Evolutionary conservation across 106 monocot species (phyloP).

Genomic region (Dactylorhiza incarnata): DNA sequence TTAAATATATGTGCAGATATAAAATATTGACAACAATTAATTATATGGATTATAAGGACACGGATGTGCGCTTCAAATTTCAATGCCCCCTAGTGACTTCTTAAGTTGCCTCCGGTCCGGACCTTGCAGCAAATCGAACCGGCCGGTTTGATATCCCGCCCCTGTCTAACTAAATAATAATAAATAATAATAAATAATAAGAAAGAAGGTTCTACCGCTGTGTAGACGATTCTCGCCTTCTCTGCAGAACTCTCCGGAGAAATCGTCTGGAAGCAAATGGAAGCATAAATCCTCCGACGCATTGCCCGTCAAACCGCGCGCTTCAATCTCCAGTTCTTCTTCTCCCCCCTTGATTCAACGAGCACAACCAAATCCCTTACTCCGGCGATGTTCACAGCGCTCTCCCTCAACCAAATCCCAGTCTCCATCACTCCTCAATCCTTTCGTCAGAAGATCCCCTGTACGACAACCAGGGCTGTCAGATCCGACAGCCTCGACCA

Average conservation of each 20-base stretch:
- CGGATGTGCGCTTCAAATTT: no score
- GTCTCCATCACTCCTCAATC: neutral
- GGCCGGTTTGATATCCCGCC: no score
- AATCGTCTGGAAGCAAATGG: neutral
- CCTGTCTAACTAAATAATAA: no score
- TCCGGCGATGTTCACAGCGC: neutral
- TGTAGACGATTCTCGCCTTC: neutral
- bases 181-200: neutral
- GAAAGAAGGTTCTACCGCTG: neutral
- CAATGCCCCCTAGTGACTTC: no score
- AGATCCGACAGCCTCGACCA: constrained; percentile 19
- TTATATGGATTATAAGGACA: no score
- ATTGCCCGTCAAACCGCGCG: neutral
- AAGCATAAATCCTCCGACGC: neutral
- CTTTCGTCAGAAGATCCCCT: neutral
- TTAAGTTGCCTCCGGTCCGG: no score
- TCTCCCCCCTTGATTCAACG: neutral
- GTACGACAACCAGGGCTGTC: neutral
- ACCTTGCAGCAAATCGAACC: no score
- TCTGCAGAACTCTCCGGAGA: neutral
- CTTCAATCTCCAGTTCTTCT: neutral
- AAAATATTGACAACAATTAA: no score
- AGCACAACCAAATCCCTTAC: neutral
- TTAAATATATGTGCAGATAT: no score
- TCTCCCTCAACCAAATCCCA: neutral